Conservation (phyloP, 805 yeast genomes). For the Schwanniomyces sp. region DNA sequence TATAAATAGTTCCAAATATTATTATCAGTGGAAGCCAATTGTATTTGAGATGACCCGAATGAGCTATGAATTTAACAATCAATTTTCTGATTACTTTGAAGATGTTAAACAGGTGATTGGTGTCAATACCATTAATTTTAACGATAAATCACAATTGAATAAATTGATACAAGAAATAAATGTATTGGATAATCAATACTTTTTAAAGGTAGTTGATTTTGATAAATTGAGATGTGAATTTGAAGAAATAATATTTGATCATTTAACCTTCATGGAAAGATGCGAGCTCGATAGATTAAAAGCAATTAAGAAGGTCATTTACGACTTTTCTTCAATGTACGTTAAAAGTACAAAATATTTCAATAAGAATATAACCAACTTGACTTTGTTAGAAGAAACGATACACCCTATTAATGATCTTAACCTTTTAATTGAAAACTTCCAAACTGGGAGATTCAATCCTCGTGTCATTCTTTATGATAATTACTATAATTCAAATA, state of each 20-base stretch:
- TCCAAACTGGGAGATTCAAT: slow-evolving; percentile 70
- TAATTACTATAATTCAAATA: slow-evolving; percentile 71
- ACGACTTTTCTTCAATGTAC: slow-evolving; percentile 68
- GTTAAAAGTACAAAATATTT: slow-evolving; percentile 59
- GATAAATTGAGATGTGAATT: slow-evolving; percentile 70
- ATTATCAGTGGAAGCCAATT: slow-evolving; percentile 77
- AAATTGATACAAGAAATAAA: slow-evolving; percentile 58
- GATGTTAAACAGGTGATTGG: slow-evolving; percentile 48
- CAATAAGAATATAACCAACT: slow-evolving; percentile 59
- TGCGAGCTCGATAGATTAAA: slow-evolving; percentile 77
- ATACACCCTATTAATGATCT: slow-evolving; percentile 72
- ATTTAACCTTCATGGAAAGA: slow-evolving; percentile 72
- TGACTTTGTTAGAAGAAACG: slow-evolving; percentile 64
- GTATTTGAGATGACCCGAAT: slow-evolving; percentile 53
- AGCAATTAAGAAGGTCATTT: slow-evolving; percentile 73
- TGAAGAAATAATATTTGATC: slow-evolving; percentile 73
- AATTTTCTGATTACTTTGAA: slow-evolving; percentile 30
- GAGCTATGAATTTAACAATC: slow-evolving; percentile 7
- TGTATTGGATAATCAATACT: slow-evolving; percentile 55
- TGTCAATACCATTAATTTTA: slow-evolving; percentile 38
- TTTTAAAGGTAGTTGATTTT: slow-evolving; percentile 49
- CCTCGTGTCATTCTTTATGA: slow-evolving; percentile 77
- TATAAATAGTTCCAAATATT: slow-evolving; percentile 71
- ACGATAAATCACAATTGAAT: slow-evolving; percentile 52
- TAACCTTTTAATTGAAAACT: slow-evolving; percentile 61